Evolutionary conservation across 2,329 filamentous ascomycete genomes (phyloP).

Genomic region (Stromatinia cepivora): DNA sequence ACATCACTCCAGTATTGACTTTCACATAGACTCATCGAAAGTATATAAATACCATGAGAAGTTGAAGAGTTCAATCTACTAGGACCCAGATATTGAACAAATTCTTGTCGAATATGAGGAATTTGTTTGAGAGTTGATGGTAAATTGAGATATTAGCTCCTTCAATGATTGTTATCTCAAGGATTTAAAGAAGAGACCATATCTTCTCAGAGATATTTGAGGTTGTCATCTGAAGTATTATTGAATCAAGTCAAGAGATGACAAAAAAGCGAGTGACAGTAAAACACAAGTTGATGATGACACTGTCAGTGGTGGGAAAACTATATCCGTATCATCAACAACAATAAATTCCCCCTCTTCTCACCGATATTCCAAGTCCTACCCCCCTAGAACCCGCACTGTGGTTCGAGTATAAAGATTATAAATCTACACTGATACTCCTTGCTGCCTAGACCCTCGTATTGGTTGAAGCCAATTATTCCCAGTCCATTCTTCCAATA

Average conservation of each 20-base stretch:
- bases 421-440: too few relatives aligned
- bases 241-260: background rate
- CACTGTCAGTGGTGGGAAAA: too few relatives aligned
- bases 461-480: too few relatives aligned
- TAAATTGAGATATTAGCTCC: background rate
- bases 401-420: too few relatives aligned
- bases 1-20: background rate
- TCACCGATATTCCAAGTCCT: too few relatives aligned
- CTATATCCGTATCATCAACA: too few relatives aligned
- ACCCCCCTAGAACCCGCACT: too few relatives aligned
- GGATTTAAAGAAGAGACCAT: too few relatives aligned
- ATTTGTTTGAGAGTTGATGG: background rate
- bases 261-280: background rate
- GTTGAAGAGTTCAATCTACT: background rate
- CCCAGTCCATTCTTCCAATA: background rate
- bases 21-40: background rate
- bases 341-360: too few relatives aligned
- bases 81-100: background rate
- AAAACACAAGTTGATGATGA: background rate
- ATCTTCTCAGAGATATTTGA: background rate
- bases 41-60: fast-evolving
- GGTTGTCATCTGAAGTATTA: background rate
- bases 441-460: too few relatives aligned
- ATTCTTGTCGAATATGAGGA: background rate
- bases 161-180: background rate